A percentile compares a stretch with the other conserved stretches of the same genome.
These are phyloP conservation scores for Candolleomyces aberdarensis DNA, from an alignment of 768 basidiomycete genomes.

Conservation along the genomic window DNA sequence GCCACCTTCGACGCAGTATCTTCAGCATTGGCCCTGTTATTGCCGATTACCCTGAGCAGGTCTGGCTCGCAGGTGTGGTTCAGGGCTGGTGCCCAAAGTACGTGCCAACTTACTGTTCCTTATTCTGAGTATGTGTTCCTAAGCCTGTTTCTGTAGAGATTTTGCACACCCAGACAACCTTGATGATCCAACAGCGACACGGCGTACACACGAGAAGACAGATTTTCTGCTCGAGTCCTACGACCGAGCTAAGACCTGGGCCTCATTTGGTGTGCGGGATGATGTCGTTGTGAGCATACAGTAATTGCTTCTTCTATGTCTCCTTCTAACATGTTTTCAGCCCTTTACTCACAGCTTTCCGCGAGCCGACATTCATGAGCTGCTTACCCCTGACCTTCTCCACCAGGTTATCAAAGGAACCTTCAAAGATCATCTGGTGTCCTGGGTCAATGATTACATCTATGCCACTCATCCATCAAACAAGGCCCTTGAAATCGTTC, in stretches of 20 bases:
- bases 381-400: conserved; percentile 27
- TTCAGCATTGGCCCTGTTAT: conserved; percentile 32
- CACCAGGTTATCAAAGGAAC: conserved; percentile 38
- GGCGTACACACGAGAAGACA: neutral
- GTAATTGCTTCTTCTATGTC: no score
- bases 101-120: no score
- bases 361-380: conserved; percentile 29
- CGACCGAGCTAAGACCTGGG: neutral
- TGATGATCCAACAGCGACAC: neutral
- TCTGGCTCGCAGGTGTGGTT: conserved; percentile 23
- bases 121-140: neutral
- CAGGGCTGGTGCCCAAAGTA: conserved; percentile 20
- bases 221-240: neutral
- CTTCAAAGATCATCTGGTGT: conserved; percentile 40
- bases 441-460: conserved; percentile 32
- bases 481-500: neutral
- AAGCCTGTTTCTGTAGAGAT: neutral
- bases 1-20: conserved; percentile 26
- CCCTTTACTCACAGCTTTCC: conserved; percentile 29
- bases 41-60: conserved; percentile 39
- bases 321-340: conserved; percentile 10
- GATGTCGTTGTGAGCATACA: neutral
- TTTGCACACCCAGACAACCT: neutral
- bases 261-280: neutral
- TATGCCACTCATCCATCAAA: no score